Percentiles rank a stretch among this genome's conserved stretches.
phyloP scores from a whole-genome alignment of 2,329 filamentous ascomycete species.

The Tolypocladium ovalisporum region DNA sequence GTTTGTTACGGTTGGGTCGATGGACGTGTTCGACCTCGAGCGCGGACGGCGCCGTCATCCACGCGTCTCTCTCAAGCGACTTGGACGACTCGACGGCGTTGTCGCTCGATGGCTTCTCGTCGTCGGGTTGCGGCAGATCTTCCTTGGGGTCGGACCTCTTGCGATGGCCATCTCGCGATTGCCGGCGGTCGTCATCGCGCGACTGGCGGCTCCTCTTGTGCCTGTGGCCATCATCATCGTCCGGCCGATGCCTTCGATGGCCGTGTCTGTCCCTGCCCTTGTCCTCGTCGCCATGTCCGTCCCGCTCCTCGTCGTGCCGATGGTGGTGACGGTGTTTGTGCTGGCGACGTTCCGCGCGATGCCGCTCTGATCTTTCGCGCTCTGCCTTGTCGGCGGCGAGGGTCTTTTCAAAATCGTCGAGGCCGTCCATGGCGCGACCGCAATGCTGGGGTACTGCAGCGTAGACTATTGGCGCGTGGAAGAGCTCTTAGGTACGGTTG shows the following conservation, averaged over 20 bases:
- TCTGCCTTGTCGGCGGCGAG: slow-evolving; percentile 54
- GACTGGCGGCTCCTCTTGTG: slow-evolving; percentile 51
- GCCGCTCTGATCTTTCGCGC: slow-evolving; percentile 35
- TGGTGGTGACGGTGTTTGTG: slow-evolving; percentile 38
- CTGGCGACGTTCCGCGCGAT: slow-evolving; percentile 30
- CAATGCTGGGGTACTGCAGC: not conserved
- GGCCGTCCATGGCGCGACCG: slow-evolving; percentile 34
- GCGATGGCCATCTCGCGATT: slow-evolving; percentile 22
- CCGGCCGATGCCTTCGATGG: slow-evolving; percentile 22
- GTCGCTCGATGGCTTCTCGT: slow-evolving; percentile 27
- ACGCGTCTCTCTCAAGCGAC: slow-evolving; percentile 62
- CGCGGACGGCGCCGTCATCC: slow-evolving; percentile 85
- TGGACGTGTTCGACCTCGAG: slow-evolving; percentile 78
- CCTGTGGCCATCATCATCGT: slow-evolving; percentile 38
- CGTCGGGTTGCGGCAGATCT: slow-evolving; percentile 39
- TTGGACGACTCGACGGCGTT: slow-evolving; percentile 14
- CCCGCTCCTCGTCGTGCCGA: slow-evolving; percentile 25
- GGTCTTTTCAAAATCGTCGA: slow-evolving; percentile 67
- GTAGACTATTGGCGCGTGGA: not conserved
- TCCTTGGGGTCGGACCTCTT: slow-evolving; percentile 37
- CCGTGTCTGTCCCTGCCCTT: slow-evolving; percentile 17
- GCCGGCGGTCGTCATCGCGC: slow-evolving; percentile 40
- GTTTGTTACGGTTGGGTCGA: slow-evolving; percentile 38
- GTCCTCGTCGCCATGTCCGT: slow-evolving; percentile 18
- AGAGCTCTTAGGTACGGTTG: no score